These are phyloP conservation scores for Akanthomyces dipterigenus DNA, from an alignment of 2,329 filamentous ascomycete genomes.

Conservation along the genomic window DNA sequence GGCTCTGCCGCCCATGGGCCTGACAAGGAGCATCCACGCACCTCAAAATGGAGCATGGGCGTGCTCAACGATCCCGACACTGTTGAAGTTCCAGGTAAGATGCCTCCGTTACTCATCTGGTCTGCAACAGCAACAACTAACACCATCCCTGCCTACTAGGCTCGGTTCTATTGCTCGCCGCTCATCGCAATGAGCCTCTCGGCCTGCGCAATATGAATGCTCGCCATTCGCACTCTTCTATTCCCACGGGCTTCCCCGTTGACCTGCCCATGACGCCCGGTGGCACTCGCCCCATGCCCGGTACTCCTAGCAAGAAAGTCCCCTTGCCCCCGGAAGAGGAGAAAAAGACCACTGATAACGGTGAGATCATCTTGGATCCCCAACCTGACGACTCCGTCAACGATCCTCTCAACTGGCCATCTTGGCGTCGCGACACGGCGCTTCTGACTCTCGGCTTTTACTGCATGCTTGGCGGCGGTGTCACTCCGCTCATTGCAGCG, in stretches of 20 bases:
- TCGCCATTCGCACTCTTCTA: constrained; percentile 51
- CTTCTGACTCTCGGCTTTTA: constrained; percentile 82
- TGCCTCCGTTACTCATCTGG: not conserved
- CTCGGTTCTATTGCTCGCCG: constrained; percentile 50
- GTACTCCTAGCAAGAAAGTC: constrained; percentile 6
- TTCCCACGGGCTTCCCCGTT: constrained; percentile 39
- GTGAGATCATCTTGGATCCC: constrained; percentile 78
- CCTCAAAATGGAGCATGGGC: constrained; percentile 58
- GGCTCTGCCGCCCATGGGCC: not conserved
- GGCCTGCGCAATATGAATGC: constrained; percentile 51
- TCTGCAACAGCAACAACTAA: not conserved
- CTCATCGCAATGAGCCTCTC: constrained; percentile 51
- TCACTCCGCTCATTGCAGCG: constrained; percentile 83
- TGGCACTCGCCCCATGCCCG: constrained; percentile 16
- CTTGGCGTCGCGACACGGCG: constrained; percentile 72
- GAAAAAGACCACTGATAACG: constrained; percentile 74
- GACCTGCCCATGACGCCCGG: constrained; percentile 27
- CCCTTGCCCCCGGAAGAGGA: constrained; percentile 23
- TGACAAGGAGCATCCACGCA: constrained; percentile 12
- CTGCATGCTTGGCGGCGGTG: constrained; percentile 87
- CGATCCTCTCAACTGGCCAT: constrained; percentile 88
- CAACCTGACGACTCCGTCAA: constrained; percentile 88
- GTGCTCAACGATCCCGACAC: constrained; percentile 75
- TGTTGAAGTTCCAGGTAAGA: constrained; percentile 77
- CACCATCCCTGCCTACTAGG: constrained; percentile 30